Conservation (phyloP, 2,329 filamentous ascomycete species). For the Ophiocordyceps australis region DNA sequence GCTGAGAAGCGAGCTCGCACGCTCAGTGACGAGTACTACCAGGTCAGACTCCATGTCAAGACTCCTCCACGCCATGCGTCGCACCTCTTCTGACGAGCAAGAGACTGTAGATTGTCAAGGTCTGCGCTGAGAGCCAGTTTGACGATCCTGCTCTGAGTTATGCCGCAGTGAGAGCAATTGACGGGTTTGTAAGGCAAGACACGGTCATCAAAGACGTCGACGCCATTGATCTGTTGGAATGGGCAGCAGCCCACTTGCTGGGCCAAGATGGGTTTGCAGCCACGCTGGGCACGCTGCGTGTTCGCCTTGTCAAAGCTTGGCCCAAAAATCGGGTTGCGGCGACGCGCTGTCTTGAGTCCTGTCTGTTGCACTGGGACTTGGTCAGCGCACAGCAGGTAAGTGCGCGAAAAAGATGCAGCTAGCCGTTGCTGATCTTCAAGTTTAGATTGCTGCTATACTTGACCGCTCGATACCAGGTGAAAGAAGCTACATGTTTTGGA, state of each 20-base stretch:
- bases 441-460: constrained; percentile 32
- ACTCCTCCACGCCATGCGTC: neutral
- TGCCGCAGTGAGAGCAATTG: constrained; percentile 22
- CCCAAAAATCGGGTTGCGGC: constrained; percentile 23
- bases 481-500: constrained; percentile 32
- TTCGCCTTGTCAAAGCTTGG: constrained; percentile 32
- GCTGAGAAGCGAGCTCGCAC: constrained; percentile 30
- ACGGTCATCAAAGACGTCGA: constrained; percentile 28
- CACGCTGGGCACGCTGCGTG: constrained; percentile 29
- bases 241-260: constrained; percentile 23
- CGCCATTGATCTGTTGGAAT: constrained; percentile 34
- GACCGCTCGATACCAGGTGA: constrained; percentile 32
- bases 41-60: constrained; percentile 16
- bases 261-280: constrained; percentile 21
- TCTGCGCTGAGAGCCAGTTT: constrained; percentile 31
- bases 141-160: constrained; percentile 28
- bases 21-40: constrained; percentile 35
- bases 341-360: constrained; percentile 29
- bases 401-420: too few species aligned
- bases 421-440: too few species aligned
- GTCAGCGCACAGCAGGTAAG: constrained; percentile 36
- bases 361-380: constrained; percentile 35
- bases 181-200: constrained; percentile 26
- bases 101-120: constrained; percentile 21
- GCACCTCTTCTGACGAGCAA: neutral